Base-by-base conservation (phyloP, 1,139 yeast species). In the Suhomyces panamericanus region DNA sequence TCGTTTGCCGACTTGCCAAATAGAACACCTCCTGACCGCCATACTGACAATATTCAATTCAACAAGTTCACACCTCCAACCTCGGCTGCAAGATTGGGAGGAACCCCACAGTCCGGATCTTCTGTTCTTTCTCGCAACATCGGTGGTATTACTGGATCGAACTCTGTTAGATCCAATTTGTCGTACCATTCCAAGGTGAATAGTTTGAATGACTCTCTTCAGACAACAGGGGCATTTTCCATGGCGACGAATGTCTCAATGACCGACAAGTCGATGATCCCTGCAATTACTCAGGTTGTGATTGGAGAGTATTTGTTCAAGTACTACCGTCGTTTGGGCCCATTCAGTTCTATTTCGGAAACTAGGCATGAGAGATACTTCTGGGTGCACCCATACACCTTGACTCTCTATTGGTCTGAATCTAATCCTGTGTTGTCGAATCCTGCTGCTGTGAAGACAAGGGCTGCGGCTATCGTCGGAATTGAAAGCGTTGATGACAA, bases 311-410 rank as follows among this genome's bases (percentile, higher is more conserved):
- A 83, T 54, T 71, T 90, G 50, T 85, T 78, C 78, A 93, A 93
- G 64, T 91, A 93, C 62, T 88, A 85, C 63, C 82, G 96, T 43
- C 80, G 83, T 49, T 70, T 87, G 47, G 88, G 95, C 11, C 86
- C 89, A 13, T 75, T 88, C 44, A 80, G 86, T 42, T 80, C 89
- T 1, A 78, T 89, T 36, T 80, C 95, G 0, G 93, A 87, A 46
- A 80, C 79, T 41, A 79, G 98, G 49, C 99, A 93, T 60, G 95
- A 87, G 60, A 77, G 98, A 52, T 93, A 83, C 66, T 93, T 93
- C 77, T 93, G 98, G 98, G 83, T 93, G 35, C 96, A 93, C 66
- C 99, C 99, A 8, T 91, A 90, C 63, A 85, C 95, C 4, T 70
- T 89, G 69, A 88, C 96, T 0, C 73, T 93, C 46, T 90, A 89